A percentile compares a stretch with the other conserved stretches of the same genome.
phyloP scores from a whole-genome alignment of 148 eudicot species.

The Chenopodium berlandieri region DNA sequence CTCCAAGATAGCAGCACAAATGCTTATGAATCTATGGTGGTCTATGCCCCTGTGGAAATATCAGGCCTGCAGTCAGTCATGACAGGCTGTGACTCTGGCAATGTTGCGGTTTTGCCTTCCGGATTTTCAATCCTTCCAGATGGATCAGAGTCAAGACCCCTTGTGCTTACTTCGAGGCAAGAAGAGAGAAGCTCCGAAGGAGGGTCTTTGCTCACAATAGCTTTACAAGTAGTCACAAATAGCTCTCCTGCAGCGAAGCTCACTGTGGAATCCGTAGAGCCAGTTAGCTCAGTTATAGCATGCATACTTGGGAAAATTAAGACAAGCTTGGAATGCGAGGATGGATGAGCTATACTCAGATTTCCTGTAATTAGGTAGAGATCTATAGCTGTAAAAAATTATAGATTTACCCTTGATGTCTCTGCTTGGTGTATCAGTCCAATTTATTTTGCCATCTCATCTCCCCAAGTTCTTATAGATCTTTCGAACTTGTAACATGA shows the following conservation, averaged over 20 bases:
- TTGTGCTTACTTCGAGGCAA: conserved; percentile 60
- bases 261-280: conserved; percentile 67
- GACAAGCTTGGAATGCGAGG: conserved; percentile 80
- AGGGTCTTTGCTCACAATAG: conserved; percentile 81
- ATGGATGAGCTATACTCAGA: conserved; percentile 34
- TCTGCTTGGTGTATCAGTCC: conserved; percentile 9
- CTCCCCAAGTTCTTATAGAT: conserved; percentile 25
- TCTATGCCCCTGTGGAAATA: conserved; percentile 73
- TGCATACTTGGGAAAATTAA: conserved; percentile 65
- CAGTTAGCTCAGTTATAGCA: conserved; percentile 63
- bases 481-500: conserved; percentile 16
- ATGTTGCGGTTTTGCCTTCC: conserved; percentile 59
- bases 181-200: conserved; percentile 75
- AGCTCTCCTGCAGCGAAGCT: conserved; percentile 62
- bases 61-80: conserved; percentile 70
- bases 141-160: conserved; percentile 79
- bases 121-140: conserved; percentile 92
- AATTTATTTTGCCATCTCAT: background rate
- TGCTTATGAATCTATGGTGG: conserved; percentile 65
- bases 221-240: conserved; percentile 70
- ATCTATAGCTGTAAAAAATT: conserved; percentile 24
- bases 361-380: conserved; percentile 14
- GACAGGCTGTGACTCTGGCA: conserved; percentile 92
- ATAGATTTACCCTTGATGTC: conserved; percentile 12
- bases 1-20: conserved; percentile 87